Conservation (phyloP, 257 asterid species). For the Echium plantagineum region DNA sequence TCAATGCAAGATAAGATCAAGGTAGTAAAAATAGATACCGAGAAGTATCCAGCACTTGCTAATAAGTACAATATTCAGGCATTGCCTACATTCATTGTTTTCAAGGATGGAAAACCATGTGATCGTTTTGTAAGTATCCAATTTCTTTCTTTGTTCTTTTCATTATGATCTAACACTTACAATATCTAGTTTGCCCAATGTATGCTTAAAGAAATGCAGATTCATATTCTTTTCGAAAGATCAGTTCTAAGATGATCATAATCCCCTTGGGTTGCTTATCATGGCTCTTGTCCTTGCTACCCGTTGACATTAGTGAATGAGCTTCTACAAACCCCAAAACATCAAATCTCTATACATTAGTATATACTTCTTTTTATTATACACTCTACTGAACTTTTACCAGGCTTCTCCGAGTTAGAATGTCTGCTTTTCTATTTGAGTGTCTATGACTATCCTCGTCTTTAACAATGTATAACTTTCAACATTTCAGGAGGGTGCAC, state of each 20-base stretch:
- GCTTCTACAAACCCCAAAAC: too few species aligned
- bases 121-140: conserved; percentile 79
- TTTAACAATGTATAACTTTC: conserved; percentile 3
- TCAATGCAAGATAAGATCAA: conserved; percentile 59
- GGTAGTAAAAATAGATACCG: conserved; percentile 86
- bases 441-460: background rate
- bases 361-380: too few species aligned
- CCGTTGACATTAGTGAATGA: too few species aligned
- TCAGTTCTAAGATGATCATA: too few species aligned
- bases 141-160: conserved; percentile 7
- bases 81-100: conserved; percentile 82
- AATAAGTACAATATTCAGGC: conserved; percentile 73
- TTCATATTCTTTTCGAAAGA: background rate
- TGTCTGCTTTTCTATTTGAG: background rate
- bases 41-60: conserved; percentile 77
- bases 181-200: background rate
- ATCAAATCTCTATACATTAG: too few species aligned
- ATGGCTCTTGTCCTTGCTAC: too few species aligned
- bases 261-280: too few species aligned
- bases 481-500: conserved; percentile 73
- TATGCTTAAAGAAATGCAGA: background rate
- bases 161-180: background rate
- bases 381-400: too few species aligned
- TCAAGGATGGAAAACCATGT: conserved; percentile 73
- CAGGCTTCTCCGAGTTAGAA: too few species aligned